Evolutionary conservation across 1,284 basidiomycete genomes (phyloP).

Genomic region (Chalciporus piperatoides): DNA sequence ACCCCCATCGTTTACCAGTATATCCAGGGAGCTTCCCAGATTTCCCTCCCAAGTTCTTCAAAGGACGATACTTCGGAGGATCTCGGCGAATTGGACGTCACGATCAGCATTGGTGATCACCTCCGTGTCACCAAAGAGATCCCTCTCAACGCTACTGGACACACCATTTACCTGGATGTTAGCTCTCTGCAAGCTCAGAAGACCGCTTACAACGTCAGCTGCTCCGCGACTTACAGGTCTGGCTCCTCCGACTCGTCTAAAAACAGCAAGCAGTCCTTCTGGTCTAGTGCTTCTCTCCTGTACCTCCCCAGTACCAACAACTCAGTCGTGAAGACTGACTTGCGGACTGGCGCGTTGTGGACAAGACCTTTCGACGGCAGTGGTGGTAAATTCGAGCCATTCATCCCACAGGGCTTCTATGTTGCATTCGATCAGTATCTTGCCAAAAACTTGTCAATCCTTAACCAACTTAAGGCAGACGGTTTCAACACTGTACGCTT

Average conservation of each 20-base stretch:
- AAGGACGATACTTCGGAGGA: background rate
- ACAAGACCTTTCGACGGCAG: slow-evolving; percentile 16
- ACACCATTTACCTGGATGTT: slow-evolving; percentile 23
- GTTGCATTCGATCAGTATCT: slow-evolving; percentile 21
- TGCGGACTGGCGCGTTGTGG: slow-evolving; percentile 30
- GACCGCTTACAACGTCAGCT: slow-evolving; percentile 22
- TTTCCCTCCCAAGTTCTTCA: slow-evolving; percentile 34
- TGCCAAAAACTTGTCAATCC: slow-evolving; percentile 20
- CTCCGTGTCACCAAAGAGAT: slow-evolving; percentile 42
- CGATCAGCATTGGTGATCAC: slow-evolving; percentile 40
- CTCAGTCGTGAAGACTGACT: slow-evolving; percentile 34
- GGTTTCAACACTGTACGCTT: slow-evolving; percentile 32
- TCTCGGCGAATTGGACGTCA: slow-evolving; percentile 35
- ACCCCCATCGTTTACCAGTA: slow-evolving; percentile 49
- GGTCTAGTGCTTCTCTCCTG: slow-evolving; percentile 23
- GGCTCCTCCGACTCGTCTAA: slow-evolving; percentile 2
- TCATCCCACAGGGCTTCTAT: slow-evolving; percentile 33
- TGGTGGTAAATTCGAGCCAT: slow-evolving; percentile 21
- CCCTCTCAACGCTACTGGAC: slow-evolving; percentile 46
- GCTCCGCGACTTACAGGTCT: slow-evolving; percentile 21
- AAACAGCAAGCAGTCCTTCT: slow-evolving; percentile 17
- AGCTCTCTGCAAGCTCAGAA: slow-evolving; percentile 18
- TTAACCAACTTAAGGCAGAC: slow-evolving; percentile 20
- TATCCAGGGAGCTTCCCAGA: slow-evolving; percentile 45
- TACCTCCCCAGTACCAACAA: slow-evolving; percentile 29